Evolutionary conservation across 768 basidiomycete species (phyloP).

Genomic region (Pleurotus cornucopiae): DNA sequence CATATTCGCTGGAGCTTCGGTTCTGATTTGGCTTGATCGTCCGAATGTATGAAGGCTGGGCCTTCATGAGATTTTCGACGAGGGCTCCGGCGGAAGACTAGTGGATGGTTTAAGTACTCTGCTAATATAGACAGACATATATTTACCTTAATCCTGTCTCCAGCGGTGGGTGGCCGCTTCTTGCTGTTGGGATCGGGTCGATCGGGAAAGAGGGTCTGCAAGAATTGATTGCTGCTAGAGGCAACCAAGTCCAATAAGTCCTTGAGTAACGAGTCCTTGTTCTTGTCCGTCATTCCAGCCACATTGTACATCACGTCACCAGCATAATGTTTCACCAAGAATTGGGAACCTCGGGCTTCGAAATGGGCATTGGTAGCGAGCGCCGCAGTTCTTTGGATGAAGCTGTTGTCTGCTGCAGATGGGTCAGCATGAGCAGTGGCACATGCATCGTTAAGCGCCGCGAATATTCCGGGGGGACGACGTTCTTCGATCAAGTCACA

Average conservation of each 20-base stretch:
- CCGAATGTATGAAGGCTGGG: slow-evolving; percentile 96
- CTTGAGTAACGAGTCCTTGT: slow-evolving; percentile 95
- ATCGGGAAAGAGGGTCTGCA: slow-evolving; percentile 89
- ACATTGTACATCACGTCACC: slow-evolving; percentile 99
- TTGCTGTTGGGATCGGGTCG: slow-evolving; percentile 95
- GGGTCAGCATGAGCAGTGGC: slow-evolving; percentile 99
- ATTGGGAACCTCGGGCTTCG: slow-evolving; percentile 90
- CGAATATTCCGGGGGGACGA: slow-evolving; percentile 95
- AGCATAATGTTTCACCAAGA: slow-evolving; percentile 94
- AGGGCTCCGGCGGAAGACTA: slow-evolving; percentile 92
- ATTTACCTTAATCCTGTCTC: slow-evolving; percentile 92
- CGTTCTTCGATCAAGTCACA: slow-evolving; percentile 98
- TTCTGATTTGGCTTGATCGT: slow-evolving; percentile 99
- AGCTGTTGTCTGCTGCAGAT: slow-evolving; percentile 92
- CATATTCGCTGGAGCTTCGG: slow-evolving; percentile 87
- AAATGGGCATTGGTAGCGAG: slow-evolving; percentile 89
- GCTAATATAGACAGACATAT: not conserved
- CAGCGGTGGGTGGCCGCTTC: slow-evolving; percentile 96
- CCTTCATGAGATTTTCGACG: slow-evolving; percentile 96
- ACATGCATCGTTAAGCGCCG: slow-evolving; percentile 97
- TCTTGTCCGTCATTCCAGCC: slow-evolving; percentile 98
- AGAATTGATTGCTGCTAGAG: slow-evolving; percentile 74
- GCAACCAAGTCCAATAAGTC: slow-evolving; percentile 90
- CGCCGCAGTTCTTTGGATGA: slow-evolving; percentile 83
- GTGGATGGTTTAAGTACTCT: not conserved